Conservation (phyloP, 1,284 basidiomycete species). For the Rhodotorula sp. region DNA sequence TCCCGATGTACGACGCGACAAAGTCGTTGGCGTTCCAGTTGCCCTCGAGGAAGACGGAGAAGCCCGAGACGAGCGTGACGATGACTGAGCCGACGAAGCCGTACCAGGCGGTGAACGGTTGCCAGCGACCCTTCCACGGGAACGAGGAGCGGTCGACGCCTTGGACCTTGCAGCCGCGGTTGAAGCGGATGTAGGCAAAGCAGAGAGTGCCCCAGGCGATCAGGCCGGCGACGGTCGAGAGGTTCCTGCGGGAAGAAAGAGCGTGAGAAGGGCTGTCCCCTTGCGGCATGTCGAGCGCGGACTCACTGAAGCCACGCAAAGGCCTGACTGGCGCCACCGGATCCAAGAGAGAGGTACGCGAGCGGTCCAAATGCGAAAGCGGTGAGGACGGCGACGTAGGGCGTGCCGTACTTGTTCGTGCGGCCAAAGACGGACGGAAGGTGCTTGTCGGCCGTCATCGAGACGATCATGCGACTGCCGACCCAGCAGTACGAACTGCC, state of each 20-base stretch:
- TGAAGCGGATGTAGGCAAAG: conserved; percentile 45
- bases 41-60: conserved; percentile 40
- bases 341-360: conserved; percentile 45
- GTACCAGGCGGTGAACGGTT: conserved; percentile 44
- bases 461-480: conserved; percentile 42
- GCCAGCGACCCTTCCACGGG: conserved; percentile 46
- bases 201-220: conserved; percentile 41
- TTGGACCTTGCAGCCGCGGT: conserved; percentile 47
- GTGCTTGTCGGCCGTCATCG: conserved; percentile 44
- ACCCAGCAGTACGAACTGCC: conserved; percentile 74
- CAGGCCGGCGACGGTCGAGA: conserved; percentile 46
- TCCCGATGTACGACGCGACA: conserved; percentile 30
- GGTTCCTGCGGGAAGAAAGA: conserved; percentile 19
- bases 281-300: too few relatives aligned
- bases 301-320: conserved; percentile 26
- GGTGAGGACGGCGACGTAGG: conserved; percentile 42
- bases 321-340: conserved; percentile 34
- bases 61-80: conserved; percentile 41
- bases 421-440: conserved; percentile 44
- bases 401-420: conserved; percentile 44
- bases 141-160: conserved; percentile 40
- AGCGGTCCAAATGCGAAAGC: conserved; percentile 43
- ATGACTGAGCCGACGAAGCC: conserved; percentile 26
- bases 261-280: too few relatives aligned
- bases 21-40: conserved; percentile 35